phyloP scores from a whole-genome alignment of 768 basidiomycete genomes.

The Boletellus ananas region DNA sequence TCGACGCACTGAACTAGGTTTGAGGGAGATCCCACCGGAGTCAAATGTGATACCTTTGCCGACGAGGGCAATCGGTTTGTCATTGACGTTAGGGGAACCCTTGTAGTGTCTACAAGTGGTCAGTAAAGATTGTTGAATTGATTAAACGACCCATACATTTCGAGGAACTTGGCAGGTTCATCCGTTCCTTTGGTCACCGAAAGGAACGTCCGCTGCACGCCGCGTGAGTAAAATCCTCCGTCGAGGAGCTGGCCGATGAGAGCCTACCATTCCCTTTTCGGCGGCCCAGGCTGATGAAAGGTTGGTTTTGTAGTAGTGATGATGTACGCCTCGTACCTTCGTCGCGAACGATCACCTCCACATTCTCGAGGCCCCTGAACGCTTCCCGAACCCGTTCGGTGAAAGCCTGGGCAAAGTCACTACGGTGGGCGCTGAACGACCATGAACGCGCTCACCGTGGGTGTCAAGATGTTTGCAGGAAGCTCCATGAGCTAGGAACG shows the following conservation, averaged over 20 bases:
- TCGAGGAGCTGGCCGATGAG: not conserved
- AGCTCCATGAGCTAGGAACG: slow-evolving; percentile 71
- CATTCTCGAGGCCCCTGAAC: slow-evolving; percentile 62
- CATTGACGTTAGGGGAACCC: slow-evolving; percentile 55
- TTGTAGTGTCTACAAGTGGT: slow-evolving; percentile 63
- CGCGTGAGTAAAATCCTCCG: not conserved
- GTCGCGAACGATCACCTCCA: slow-evolving; percentile 67
- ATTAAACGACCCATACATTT: slow-evolving; percentile 51
- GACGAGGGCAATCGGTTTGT: slow-evolving; percentile 67
- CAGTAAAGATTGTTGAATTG: not conserved
- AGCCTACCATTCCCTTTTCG: slow-evolving; percentile 73
- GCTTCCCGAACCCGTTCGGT: slow-evolving; percentile 64
- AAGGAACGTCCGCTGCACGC: slow-evolving; percentile 68
- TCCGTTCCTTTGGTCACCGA: slow-evolving; percentile 80
- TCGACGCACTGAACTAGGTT: slow-evolving; percentile 58
- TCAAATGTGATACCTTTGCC: slow-evolving; percentile 93
- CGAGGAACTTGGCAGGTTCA: slow-evolving; percentile 83
- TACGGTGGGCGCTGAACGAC: not conserved
- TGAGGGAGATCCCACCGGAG: slow-evolving; percentile 83
- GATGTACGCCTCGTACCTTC: slow-evolving; percentile 45
- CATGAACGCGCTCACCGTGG: slow-evolving; percentile 48
- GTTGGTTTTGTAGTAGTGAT: not conserved
- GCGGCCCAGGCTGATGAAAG: slow-evolving; percentile 65
- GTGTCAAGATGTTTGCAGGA: slow-evolving; percentile 84
- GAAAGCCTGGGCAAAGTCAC: slow-evolving; percentile 47